Base-by-base conservation (phyloP, 1,139 yeast species). In the Meyerozyma carpophila region DNA sequence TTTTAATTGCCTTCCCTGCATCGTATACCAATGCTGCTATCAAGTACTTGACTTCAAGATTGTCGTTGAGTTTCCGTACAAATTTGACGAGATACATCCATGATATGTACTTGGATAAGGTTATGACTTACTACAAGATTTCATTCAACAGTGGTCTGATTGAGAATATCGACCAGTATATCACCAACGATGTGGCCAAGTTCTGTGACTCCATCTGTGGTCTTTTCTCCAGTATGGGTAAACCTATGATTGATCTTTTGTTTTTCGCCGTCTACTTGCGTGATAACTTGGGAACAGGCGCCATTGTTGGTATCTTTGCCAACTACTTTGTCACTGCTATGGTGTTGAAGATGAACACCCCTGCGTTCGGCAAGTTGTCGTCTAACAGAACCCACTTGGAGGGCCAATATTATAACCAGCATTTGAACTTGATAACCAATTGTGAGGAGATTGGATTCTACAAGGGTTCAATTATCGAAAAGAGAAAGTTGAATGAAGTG, bases 371-470 rank as follows among this genome's bases (percentile, higher is more conserved):
- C n/a, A 79, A 77, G 55, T 67, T 90, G 45, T 79, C 91, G 16
- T 80, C 93, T 36, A 68, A 71, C 39, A 85, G 82, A 61, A 86
- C 95, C 4, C 80, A 79, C 40, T 77, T 91, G 31, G 97, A 91
- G 64, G 96, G 97, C 45, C 85, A 85, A 47, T 91, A 88, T 61
- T 86, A 91, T 59, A 90, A 87, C 54, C 87, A 88, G 50, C 95
- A 91, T 57, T 71, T 90, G 54, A 86, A 88, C 57, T 73, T 91
- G 58, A 89, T 89, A 59, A 84, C 87, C 45, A 91, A 91, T 58
- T 84, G 91, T 54, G 97, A 91, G 65, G 97, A 91, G 61, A 89
- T 91, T 56, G 95, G 96, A 0, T 91, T 91, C 59, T 91, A 90
- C 60, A 91, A 90, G 58, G 98, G 98, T 27, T 84, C 94, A 0